phyloP scores from a whole-genome alignment of 2,329 filamentous ascomycete species.

The Pseudogymnoascus sp. region DNA sequence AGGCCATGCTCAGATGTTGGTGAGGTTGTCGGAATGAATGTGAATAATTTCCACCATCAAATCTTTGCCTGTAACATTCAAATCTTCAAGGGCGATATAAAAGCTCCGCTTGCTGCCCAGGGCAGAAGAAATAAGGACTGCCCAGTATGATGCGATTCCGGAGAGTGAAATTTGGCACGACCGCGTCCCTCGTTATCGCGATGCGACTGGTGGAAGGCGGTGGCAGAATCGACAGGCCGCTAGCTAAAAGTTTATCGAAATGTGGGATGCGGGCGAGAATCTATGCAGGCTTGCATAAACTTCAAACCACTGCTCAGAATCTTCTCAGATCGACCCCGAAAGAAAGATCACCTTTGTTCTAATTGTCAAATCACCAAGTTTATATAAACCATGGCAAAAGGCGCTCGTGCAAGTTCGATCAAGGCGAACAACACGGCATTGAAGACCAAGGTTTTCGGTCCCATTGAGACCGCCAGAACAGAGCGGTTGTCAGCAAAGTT shows the following conservation, averaged over 20 bases:
- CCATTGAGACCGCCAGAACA: conserved; percentile 67
- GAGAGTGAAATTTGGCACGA: conserved; percentile 5
- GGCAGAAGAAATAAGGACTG: neutral
- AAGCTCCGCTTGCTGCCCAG: conserved; percentile 4
- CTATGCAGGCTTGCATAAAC: conserved; percentile 6
- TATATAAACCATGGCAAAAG: conserved; percentile 68
- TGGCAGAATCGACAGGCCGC: conserved; percentile 6
- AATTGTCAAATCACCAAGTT: neutral
- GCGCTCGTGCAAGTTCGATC: conserved; percentile 65
- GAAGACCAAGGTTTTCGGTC: conserved; percentile 75
- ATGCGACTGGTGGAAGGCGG: conserved; percentile 8
- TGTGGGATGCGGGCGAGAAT: conserved; percentile 9
- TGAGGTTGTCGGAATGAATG: neutral
- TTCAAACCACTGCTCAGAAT: neutral
- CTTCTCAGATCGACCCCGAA: neutral
- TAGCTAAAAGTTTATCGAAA: conserved; percentile 10
- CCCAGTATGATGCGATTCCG: conserved; percentile 5
- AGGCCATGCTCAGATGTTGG: conserved; percentile 22
- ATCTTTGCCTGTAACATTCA: neutral
- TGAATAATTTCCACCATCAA: conserved; percentile 5
- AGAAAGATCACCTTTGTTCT: neutral
- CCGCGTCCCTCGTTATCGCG: conserved; percentile 8
- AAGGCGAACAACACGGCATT: conserved; percentile 80
- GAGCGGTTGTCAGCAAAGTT: conserved; percentile 82
- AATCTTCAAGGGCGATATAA: neutral